Evolutionary conservation across 1,139 yeast genomes (phyloP), one percentile per base, ranked within the genome.

Genomic region (Suhomyces taliae): DNA sequence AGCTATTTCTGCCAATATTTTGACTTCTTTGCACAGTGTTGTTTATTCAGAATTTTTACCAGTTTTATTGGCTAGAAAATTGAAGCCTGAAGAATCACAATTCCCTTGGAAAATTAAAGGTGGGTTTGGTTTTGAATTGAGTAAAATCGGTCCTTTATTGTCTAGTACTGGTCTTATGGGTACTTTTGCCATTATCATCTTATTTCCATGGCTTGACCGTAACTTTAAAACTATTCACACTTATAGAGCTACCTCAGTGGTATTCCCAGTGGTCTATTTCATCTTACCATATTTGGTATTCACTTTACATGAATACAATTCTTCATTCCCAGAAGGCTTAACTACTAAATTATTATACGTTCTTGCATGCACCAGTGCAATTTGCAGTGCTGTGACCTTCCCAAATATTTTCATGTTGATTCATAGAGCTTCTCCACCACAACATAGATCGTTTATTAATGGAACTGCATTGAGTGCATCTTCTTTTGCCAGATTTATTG

Each of bases 401-500:
- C 79, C 83, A 35, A 76, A 72, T 53, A 59, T 68, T 37, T 61
- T 69, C 53, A 62, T 79, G 27, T 65, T 80, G 47, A 67, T 76
- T 27, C 83, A 78, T 55, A 64, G 81, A 44, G 74, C 79, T 8
- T 68, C 83, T 1, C 72, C 75, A 8, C 67, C 76, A 29, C 64
- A 70, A 51, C 77, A 79, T 56, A 63, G 83, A 45, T 81, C 82
- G 0, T 71, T 76, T 50, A 69, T 79, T 36, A 79, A 79, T 58
- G 81, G 82, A 12, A 63, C 74, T 10, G 70, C 81, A 2, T 65
- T 79, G 55, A 74, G 80, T 48, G 69, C 78, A 40, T 68, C 78
- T 19, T 76, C 87, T 1, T 64, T 78, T 36, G 84, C 87, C 0
- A 63, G 88, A 51, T 82, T 79, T 46, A 39, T 79, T 1, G 87